phyloP scores from a whole-genome alignment of 352 stramenopile genomes.

The Phytophthora chlamydospora region DNA sequence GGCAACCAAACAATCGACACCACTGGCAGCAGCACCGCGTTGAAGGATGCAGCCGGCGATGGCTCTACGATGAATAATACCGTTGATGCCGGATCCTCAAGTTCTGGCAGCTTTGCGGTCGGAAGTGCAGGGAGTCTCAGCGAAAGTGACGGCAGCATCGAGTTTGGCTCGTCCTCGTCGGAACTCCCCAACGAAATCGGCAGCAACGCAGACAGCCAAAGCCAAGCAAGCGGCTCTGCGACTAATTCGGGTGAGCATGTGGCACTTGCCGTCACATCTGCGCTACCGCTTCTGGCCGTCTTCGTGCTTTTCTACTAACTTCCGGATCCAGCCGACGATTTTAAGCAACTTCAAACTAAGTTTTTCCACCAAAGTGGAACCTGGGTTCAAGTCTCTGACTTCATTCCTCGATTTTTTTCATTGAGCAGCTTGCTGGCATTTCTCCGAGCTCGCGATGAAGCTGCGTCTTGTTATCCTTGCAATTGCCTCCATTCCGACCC shows the following conservation, averaged over 20 bases:
- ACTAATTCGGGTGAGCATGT: neutral
- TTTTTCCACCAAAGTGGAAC: too few species aligned
- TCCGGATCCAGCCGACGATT: neutral
- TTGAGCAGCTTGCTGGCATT: too few species aligned
- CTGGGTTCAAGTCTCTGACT: too few species aligned
- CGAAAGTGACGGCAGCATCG: neutral
- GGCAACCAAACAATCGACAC: neutral
- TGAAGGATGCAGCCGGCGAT: neutral
- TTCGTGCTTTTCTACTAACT: constrained; percentile 1
- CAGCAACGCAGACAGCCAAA: neutral
- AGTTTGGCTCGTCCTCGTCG: constrained; percentile 1
- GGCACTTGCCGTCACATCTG: neutral
- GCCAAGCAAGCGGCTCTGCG: neutral
- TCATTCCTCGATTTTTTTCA: too few species aligned
- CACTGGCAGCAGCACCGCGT: neutral
- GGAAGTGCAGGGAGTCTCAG: neutral
- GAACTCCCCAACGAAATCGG: neutral
- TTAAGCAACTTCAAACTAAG: too few species aligned
- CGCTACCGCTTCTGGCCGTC: neutral
- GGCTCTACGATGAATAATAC: neutral
- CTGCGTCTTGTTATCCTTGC: too few species aligned
- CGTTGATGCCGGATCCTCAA: neutral
- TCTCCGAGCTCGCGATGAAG: too few species aligned
- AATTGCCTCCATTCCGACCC: too few species aligned
- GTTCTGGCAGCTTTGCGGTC: constrained; percentile 1